phyloP scores from a whole-genome alignment of 2,329 filamentous ascomycete species.

The Fusarium sp. region DNA sequence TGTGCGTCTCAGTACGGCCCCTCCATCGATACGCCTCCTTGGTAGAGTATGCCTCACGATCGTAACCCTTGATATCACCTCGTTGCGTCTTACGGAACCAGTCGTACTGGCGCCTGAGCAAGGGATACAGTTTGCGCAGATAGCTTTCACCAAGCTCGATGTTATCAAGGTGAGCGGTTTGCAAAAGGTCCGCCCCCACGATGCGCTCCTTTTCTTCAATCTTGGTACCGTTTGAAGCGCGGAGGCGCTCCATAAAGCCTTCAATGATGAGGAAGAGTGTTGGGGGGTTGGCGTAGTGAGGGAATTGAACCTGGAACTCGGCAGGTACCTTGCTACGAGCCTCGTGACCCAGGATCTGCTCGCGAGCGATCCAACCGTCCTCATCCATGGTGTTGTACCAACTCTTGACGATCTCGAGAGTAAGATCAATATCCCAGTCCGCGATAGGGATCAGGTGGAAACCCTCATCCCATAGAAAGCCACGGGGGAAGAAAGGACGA shows the following conservation, averaged over 20 bases:
- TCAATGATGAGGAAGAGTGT: slow-evolving; percentile 92
- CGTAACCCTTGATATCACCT: slow-evolving; percentile 90
- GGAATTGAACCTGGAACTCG: slow-evolving; percentile 95
- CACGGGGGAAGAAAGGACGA: slow-evolving; percentile 92
- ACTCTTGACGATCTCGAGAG: slow-evolving; percentile 86
- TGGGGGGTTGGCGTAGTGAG: slow-evolving; percentile 96
- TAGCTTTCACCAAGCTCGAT: slow-evolving; percentile 74
- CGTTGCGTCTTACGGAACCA: slow-evolving; percentile 95
- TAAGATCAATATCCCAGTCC: slow-evolving; percentile 93
- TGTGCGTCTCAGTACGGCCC: slow-evolving; percentile 84
- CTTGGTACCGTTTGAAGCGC: slow-evolving; percentile 61
- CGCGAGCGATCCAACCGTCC: slow-evolving; percentile 95
- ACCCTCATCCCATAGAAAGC: slow-evolving; percentile 98
- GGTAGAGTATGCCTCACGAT: slow-evolving; percentile 85
- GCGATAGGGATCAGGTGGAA: slow-evolving; percentile 92
- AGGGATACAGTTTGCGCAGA: slow-evolving; percentile 81
- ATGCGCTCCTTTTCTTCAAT: slow-evolving; percentile 56
- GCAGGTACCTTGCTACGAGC: slow-evolving; percentile 92
- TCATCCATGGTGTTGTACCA: slow-evolving; percentile 98
- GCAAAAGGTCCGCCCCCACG: slow-evolving; percentile 56
- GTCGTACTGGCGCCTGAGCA: slow-evolving; percentile 86
- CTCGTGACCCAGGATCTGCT: slow-evolving; percentile 92
- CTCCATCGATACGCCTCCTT: slow-evolving; percentile 97
- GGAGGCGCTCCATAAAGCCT: slow-evolving; percentile 81
- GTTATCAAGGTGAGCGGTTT: slow-evolving; percentile 73